A percentile compares a stretch with the other conserved stretches of the same genome.
phyloP scores from a whole-genome alignment of 768 basidiomycete species.

The Macrocybe gigantea region DNA sequence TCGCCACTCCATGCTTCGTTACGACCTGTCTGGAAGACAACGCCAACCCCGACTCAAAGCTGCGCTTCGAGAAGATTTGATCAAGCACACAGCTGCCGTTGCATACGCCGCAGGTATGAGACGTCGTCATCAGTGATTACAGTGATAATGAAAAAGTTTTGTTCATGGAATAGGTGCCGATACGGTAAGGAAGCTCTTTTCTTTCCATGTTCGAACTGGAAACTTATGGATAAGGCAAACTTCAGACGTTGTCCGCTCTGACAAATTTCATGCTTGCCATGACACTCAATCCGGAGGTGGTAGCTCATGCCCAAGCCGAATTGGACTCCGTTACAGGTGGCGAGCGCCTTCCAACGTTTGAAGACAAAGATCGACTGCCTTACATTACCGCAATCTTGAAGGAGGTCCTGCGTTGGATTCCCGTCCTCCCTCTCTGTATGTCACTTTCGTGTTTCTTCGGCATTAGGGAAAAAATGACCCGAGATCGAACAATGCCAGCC shows the following conservation, averaged over 20 bases:
- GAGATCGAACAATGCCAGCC: not conserved
- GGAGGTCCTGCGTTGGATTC: conserved; percentile 10
- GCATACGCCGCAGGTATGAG: not conserved
- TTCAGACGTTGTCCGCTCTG: not conserved
- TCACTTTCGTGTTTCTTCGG: not conserved
- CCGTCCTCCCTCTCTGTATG: not conserved
- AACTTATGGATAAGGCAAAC: too few species aligned
- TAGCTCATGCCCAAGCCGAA: conserved; percentile 8
- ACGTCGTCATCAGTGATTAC: not conserved
- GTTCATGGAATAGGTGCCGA: not conserved
- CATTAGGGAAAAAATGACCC: not conserved
- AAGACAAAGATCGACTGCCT: conserved; percentile 12
- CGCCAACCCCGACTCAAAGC: not conserved
- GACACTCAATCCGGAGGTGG: not conserved
- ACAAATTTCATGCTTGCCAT: not conserved
- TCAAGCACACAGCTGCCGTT: not conserved
- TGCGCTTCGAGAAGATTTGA: not conserved
- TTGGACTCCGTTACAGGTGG: conserved; percentile 8
- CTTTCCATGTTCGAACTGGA: not conserved
- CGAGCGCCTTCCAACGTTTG: conserved; percentile 13
- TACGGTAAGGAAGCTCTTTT: not conserved
- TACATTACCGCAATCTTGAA: conserved; percentile 15
- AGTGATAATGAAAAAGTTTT: not conserved
- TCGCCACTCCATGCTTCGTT: not conserved
- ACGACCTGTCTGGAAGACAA: not conserved